Evolutionary conservation across 306 rosid genomes (phyloP).

Genomic region (Sphenostylis stenocarpa): DNA sequence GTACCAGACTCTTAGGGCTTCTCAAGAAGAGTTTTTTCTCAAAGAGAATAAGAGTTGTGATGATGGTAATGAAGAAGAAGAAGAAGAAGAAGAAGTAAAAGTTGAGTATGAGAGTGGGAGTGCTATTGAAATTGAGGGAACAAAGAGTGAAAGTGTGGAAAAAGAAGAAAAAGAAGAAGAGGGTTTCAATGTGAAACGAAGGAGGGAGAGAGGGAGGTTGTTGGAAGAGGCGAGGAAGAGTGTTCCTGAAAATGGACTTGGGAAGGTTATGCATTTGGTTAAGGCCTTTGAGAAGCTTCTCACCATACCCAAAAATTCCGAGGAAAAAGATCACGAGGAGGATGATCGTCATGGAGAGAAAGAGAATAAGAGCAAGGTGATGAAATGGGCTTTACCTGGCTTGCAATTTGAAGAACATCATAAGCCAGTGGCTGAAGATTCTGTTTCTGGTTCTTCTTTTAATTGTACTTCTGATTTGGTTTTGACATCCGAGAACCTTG

Average conservation of each 20-base stretch:
- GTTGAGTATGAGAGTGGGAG: constrained; percentile 36
- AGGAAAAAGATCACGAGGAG: neutral
- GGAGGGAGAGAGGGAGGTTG: constrained; percentile 54
- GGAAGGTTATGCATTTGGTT: constrained; percentile 77
- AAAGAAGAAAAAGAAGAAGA: neutral
- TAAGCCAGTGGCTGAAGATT: neutral
- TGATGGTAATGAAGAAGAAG: constrained; percentile 13
- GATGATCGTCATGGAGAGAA: neutral
- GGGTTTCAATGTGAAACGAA: constrained; percentile 51
- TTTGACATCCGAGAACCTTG: constrained; percentile 69
- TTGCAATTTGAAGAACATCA: constrained; percentile 45
- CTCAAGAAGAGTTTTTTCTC: constrained; percentile 79
- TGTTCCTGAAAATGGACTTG: constrained; percentile 61
- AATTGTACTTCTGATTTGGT: constrained; percentile 29
- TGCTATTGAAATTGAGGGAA: constrained; percentile 50
- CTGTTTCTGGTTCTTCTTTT: constrained; percentile 29
- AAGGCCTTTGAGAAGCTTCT: constrained; percentile 85
- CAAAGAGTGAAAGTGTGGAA: constrained; percentile 3
- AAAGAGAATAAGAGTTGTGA: constrained; percentile 32
- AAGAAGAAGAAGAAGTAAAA: constrained; percentile 2
- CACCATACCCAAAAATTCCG: constrained; percentile 32
- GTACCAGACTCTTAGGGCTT: constrained; percentile 72
- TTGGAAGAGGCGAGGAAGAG: constrained; percentile 63
- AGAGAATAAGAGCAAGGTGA: constrained; percentile 34
- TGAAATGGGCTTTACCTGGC: constrained; percentile 72